Evolutionary conservation across 2,329 filamentous ascomycete genomes (phyloP).

Genomic region (Monosporascus sp.): DNA sequence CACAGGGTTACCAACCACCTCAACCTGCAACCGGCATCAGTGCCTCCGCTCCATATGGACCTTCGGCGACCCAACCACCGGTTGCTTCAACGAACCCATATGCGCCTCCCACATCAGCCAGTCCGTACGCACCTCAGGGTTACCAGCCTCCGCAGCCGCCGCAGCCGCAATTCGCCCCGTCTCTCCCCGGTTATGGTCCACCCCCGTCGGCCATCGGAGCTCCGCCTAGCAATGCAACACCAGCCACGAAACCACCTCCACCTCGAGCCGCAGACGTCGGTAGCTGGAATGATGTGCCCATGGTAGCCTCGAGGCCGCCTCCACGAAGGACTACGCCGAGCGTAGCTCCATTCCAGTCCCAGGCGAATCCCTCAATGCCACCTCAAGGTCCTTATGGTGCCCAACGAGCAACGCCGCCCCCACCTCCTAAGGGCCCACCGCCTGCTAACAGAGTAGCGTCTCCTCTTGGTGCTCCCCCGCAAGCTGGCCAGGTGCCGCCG

Average conservation of each 20-base stretch:
- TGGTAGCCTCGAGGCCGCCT: conserved; percentile 70
- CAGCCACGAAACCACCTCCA: conserved; percentile 63
- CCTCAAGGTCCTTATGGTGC: conserved; percentile 53
- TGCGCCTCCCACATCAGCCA: conserved; percentile 31
- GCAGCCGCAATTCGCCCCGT: conserved; percentile 15
- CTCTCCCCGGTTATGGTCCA: conserved; percentile 21
- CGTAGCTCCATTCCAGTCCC: conserved; percentile 66
- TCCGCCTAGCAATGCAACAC: conserved; percentile 60
- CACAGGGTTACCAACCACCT: conserved; percentile 41
- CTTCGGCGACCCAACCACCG: conserved; percentile 19
- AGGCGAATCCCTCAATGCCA: conserved; percentile 48
- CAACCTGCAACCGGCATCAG: conserved; percentile 28
- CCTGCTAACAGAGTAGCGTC: conserved; percentile 64
- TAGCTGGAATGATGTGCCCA: conserved; percentile 93
- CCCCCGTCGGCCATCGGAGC: conserved; percentile 38
- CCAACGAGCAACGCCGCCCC: conserved; percentile 64
- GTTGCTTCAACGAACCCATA: conserved; percentile 43
- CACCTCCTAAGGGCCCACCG: conserved; percentile 75
- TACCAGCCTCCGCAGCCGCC: conserved; percentile 51
- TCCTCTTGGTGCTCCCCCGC: conserved; percentile 56
- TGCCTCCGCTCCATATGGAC: conserved; percentile 29
- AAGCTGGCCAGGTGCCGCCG: conserved; percentile 37
- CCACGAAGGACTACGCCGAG: conserved; percentile 71
- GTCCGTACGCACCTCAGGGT: conserved; percentile 36
- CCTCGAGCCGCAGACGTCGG: conserved; percentile 66